A percentile compares a stretch with the other conserved stretches of the same genome.
Conservation (phyloP, 768 basidiomycete species). For the Dendrothele bispora region DNA sequence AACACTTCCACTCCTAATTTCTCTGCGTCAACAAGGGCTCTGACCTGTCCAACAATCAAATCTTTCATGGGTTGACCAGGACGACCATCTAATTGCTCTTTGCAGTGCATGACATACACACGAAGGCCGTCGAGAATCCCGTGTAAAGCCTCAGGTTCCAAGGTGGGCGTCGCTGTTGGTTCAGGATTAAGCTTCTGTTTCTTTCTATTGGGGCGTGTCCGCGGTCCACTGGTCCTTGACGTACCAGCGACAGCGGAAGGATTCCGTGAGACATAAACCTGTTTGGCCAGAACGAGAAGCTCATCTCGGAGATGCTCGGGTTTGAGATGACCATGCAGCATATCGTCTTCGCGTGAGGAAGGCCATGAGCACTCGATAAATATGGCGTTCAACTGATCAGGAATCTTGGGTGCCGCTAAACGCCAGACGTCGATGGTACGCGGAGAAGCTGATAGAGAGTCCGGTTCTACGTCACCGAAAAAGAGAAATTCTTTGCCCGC, state of each 20-base stretch:
- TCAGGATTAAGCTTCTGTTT: conserved; percentile 37
- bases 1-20: conserved; percentile 73
- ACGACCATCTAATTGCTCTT: conserved; percentile 61
- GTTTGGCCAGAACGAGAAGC: conserved; percentile 63
- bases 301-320: conserved; percentile 81
- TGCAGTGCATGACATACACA: conserved; percentile 87
- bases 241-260: conserved; percentile 36
- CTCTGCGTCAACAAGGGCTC: conserved; percentile 55
- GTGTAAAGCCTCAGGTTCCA: conserved; percentile 43
- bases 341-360: conserved; percentile 61
- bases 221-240: conserved; percentile 23
- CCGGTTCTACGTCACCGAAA: conserved; percentile 93
- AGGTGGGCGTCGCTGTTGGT: too few species aligned
- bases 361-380: conserved; percentile 97
- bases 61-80: conserved; percentile 53
- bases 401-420: conserved; percentile 76
- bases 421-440: conserved; percentile 77
- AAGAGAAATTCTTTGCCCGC: conserved; percentile 77
- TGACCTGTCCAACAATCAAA: conserved; percentile 75
- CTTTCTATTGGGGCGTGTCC: conserved; percentile 32
- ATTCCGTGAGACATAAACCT: conserved; percentile 43
- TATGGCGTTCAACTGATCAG: conserved; percentile 65
- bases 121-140: conserved; percentile 58
- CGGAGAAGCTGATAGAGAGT: conserved; percentile 56
- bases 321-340: conserved; percentile 83